Percentiles rank a stretch among this genome's conserved stretches.
Evolutionary conservation across 2,329 filamentous ascomycete species (phyloP).

Genomic region (Sclerotinia minor): DNA sequence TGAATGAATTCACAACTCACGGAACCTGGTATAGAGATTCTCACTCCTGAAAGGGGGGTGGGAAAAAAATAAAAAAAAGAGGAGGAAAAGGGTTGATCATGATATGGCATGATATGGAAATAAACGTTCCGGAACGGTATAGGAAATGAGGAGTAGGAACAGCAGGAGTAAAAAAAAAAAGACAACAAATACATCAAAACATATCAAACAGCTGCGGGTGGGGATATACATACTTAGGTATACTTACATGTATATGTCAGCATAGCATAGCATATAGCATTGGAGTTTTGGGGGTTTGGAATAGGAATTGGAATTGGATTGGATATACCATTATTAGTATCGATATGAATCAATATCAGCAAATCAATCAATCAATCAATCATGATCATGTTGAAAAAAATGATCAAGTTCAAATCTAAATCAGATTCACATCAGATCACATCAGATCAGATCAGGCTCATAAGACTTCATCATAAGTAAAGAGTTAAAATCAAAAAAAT

Average conservation of each 20-base stretch:
- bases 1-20: background rate
- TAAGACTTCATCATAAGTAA: too few species aligned
- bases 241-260: background rate
- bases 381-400: background rate
- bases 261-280: slow-evolving; percentile 6
- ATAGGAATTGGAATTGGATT: background rate
- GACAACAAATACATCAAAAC: background rate
- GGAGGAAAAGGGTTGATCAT: background rate
- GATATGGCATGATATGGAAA: background rate
- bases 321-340: slow-evolving; percentile 11
- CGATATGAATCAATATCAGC: background rate
- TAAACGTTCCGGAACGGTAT: too few species aligned
- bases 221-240: background rate
- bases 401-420: background rate
- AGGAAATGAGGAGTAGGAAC: too few species aligned
- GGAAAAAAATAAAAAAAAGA: background rate
- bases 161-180: background rate
- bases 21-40: too few species aligned
- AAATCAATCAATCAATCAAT: background rate
- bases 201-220: background rate
- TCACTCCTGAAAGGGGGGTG: too few species aligned
- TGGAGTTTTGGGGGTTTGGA: slow-evolving; percentile 4
- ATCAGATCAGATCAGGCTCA: too few species aligned
- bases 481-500: background rate
- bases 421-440: background rate